Percentiles rank a stretch among this genome's conserved stretches.
Conservation (phyloP, 768 basidiomycete genomes). For the Termitomyces sp. region DNA sequence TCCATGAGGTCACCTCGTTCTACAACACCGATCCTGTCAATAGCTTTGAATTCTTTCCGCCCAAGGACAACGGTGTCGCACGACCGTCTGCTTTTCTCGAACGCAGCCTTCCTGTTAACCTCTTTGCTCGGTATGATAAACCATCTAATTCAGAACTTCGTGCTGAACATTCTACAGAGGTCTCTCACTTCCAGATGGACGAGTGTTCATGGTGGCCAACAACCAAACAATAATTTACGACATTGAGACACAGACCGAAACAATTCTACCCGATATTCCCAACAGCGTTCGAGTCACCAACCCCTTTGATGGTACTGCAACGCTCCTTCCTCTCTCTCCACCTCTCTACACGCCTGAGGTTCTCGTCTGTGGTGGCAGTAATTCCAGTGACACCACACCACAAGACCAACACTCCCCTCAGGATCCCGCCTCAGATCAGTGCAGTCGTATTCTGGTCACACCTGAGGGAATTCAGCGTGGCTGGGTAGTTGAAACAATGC, state of each 20-base stretch:
- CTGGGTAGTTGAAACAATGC: slow-evolving; percentile 41
- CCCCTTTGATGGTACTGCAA: slow-evolving; percentile 31
- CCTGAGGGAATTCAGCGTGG: slow-evolving; percentile 34
- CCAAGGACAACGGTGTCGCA: slow-evolving; percentile 29
- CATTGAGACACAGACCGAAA: slow-evolving; percentile 31
- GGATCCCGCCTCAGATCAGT: slow-evolving; percentile 34
- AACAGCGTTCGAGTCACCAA: slow-evolving; percentile 38
- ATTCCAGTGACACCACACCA: slow-evolving; percentile 23
- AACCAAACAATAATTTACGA: slow-evolving; percentile 37
- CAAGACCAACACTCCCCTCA: slow-evolving; percentile 27
- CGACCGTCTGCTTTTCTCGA: slow-evolving; percentile 21
- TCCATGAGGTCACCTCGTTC: slow-evolving; percentile 11
- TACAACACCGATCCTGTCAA: slow-evolving; percentile 54
- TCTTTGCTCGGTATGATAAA: slow-evolving; percentile 18
- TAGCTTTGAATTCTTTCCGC: slow-evolving; percentile 31
- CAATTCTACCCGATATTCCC: slow-evolving; percentile 33
- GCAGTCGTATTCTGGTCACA: slow-evolving; percentile 34
- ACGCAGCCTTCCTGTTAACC: slow-evolving; percentile 16
- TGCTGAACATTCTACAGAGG: background rate
- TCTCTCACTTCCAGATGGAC: slow-evolving; percentile 31
- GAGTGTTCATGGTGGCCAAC: slow-evolving; percentile 33
- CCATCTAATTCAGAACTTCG: background rate
- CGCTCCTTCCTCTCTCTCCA: slow-evolving; percentile 30
- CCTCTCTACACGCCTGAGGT: slow-evolving; percentile 38
- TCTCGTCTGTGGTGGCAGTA: slow-evolving; percentile 41